Evolutionary conservation across 106 monocot species (phyloP), one percentile per base, ranked within the genome.

Genomic region (Posidonia australis): DNA sequence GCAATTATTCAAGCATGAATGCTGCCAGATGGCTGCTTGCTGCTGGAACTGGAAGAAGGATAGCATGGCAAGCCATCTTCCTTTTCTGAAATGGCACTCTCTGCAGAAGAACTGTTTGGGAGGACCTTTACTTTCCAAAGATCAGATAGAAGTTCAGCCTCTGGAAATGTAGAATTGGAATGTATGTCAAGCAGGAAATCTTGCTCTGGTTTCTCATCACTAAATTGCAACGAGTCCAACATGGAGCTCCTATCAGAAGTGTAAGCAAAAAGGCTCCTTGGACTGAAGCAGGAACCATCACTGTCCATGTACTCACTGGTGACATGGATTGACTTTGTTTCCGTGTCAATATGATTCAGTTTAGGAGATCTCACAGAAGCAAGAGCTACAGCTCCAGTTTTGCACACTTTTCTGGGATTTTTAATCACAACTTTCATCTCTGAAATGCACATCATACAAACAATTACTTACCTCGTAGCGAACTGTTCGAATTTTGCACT

Each of bases 131-230:
- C 70, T 42, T 80, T 73, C 69, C 72, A 78, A 17, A 72, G 62
- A 44, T 74, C 71, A 41, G 54, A 74, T 5, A 92, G 71, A 66
- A 92, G 86, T 67, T 86, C 84, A 1, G 91, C 83, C 67, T 92
- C 86, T 26, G 86, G 81, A 62, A 77, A 81, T 17, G 84, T 75
- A 58, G 77, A 64, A 62, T 79, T 79, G 54, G 71, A 41, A 13
- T 78, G 83, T 13, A 81, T 70, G 46, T 86, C 79, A 10, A 92
- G 74, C 19, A 92, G 47, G 67, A 92, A 51, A 55, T 82, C 81
- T 46, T 83, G 80, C 4, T 92, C 86, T 67, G 75, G 76, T 58
- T 60, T 69, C 18, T 72, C 79, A 49, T 77, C 78, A 13, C 30
- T 36, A 55, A 73, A 80, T 21, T 80, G 64, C 18, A 67, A 11